phyloP scores from a whole-genome alignment of 2,329 filamentous ascomycete species.

The Botrytis squamosa region DNA sequence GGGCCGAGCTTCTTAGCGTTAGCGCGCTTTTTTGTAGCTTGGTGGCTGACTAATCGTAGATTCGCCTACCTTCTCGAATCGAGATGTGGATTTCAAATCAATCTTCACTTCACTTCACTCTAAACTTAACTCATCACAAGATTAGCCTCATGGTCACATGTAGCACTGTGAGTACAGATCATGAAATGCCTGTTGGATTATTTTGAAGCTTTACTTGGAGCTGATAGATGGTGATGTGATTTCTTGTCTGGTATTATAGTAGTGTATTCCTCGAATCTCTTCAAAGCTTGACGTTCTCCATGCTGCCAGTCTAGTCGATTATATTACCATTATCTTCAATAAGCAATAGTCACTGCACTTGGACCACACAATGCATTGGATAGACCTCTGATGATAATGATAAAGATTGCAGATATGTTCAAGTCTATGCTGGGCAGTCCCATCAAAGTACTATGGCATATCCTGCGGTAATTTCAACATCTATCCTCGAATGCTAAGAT shows the following conservation, averaged over 20 bases:
- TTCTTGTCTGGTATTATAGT: not conserved
- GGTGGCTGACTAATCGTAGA: constrained; percentile 1
- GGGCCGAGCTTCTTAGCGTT: constrained; percentile 13
- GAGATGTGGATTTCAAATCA: constrained; percentile 5
- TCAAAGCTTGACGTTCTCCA: not conserved
- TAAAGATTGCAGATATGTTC: constrained; percentile 1
- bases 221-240: not conserved
- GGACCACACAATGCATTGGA: not conserved
- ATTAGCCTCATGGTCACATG: not conserved
- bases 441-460: constrained; percentile 4
- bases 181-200: not conserved
- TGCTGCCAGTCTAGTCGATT: not conserved
- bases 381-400: not conserved
- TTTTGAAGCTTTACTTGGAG: not conserved
- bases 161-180: not conserved
- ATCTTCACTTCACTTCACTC: constrained; percentile 7
- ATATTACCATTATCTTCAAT: not conserved
- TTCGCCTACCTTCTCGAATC: constrained; percentile 5
- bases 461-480: constrained; percentile 1
- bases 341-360: not conserved
- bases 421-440: constrained; percentile 1
- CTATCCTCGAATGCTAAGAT: constrained; percentile 7
- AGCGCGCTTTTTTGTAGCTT: constrained; percentile 2
- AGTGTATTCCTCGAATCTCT: not conserved
- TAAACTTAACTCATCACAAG: not conserved